These are phyloP conservation scores for Mycena vulgaris DNA, from an alignment of 768 basidiomycete genomes.

Conservation along the genomic window DNA sequence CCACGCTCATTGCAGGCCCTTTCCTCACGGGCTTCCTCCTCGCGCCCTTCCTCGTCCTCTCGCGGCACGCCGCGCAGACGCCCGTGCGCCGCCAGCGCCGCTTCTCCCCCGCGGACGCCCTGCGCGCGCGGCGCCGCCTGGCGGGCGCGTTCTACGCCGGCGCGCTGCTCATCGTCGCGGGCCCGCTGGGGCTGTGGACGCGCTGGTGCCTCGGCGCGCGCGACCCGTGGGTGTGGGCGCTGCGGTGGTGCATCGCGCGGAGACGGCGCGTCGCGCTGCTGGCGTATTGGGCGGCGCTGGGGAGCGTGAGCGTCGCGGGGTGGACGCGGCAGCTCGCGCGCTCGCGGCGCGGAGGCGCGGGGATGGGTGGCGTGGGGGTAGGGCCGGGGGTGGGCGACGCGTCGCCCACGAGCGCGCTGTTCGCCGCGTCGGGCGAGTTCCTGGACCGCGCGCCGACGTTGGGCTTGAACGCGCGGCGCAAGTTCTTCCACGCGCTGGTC, in stretches of 20 bases:
- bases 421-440: constrained; percentile 88
- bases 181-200: constrained; percentile 94
- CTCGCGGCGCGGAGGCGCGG: constrained; percentile 57
- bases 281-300: constrained; percentile 88
- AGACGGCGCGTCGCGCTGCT: constrained; percentile 88
- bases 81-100: constrained; percentile 86
- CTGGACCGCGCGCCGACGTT: constrained; percentile 83
- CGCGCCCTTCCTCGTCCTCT: constrained; percentile 93
- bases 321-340: constrained; percentile 94
- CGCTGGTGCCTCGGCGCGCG: constrained; percentile 85
- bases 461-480: constrained; percentile 91
- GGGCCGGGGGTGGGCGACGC: neutral
- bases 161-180: constrained; percentile 81
- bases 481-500: constrained; percentile 97
- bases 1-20: constrained; percentile 93
- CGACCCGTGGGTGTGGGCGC: constrained; percentile 90
- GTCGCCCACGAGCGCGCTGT: constrained; percentile 56
- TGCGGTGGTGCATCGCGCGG: constrained; percentile 83
- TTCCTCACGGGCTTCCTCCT: constrained; percentile 94
- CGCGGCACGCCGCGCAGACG: constrained; percentile 90
- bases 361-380: neutral
- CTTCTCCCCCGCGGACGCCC: constrained; percentile 92
- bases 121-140: constrained; percentile 84
- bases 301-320: constrained; percentile 89
- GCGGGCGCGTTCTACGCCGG: constrained; percentile 90